Evolutionary conservation across 208 protist genomes (phyloP).

Genomic region (Crithidia sp.): DNA sequence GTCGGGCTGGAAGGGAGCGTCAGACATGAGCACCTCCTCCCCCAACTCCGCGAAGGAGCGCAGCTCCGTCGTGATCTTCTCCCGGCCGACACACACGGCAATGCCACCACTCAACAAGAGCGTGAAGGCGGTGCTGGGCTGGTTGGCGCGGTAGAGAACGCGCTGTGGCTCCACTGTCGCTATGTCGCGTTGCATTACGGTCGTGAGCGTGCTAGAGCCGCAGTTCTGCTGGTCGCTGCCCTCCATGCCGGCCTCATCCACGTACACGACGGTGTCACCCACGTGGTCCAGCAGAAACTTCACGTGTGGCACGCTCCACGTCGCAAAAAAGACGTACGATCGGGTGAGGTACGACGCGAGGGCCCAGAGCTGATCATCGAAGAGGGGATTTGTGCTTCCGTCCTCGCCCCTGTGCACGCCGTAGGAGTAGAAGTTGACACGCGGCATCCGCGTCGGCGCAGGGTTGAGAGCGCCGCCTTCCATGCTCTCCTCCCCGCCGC

Average conservation of each 20-base stretch:
- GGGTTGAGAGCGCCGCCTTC: constrained; percentile 8
- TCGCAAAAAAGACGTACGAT: constrained; percentile 62
- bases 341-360: constrained; percentile 67
- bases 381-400: constrained; percentile 28
- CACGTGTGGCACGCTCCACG: constrained; percentile 61
- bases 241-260: constrained; percentile 11
- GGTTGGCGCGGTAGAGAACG: constrained; percentile 52
- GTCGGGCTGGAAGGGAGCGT: constrained; percentile 53
- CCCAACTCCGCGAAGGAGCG: constrained; percentile 70
- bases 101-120: constrained; percentile 73
- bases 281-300: constrained; percentile 65
- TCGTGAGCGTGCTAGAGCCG: neutral
- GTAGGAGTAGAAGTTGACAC: constrained; percentile 85
- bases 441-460: constrained; percentile 29
- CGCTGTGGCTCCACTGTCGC: constrained; percentile 14
- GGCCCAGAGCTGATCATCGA: constrained; percentile 69
- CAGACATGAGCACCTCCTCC: constrained; percentile 47
- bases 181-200: constrained; percentile 2
- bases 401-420: constrained; percentile 12
- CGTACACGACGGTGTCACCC: constrained; percentile 48
- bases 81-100: constrained; percentile 34
- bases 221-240: constrained; percentile 10
- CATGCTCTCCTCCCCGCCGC: constrained; percentile 18
- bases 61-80: constrained; percentile 53
- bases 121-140: constrained; percentile 51